Base-by-base conservation (phyloP, 371 early-diverging fungal species). In the Lichtheimia hyalospora region DNA sequence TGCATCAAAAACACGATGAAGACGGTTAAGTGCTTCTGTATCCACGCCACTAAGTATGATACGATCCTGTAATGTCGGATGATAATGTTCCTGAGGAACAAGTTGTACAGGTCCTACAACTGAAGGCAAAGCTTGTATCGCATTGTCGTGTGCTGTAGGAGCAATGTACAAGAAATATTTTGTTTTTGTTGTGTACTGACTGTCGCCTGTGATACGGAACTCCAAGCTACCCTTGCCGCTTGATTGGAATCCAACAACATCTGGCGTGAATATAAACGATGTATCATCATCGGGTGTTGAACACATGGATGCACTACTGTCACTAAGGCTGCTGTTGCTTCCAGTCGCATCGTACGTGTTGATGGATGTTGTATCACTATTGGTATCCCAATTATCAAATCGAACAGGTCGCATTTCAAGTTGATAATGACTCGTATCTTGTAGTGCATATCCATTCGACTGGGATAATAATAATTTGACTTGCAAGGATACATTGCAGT, bases 171-270 rank as follows among this genome's bases (percentile, higher is more conserved):
- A 3, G n/a, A 55, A 55, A 27, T 62, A 67, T 67, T 62, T 63
- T 59, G 61, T 48, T 63, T 60, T 62, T 63, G 63, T 57, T 59
- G 49, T n/a, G 24, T 59, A 52, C 52, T 65, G 60, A 12, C 50
- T 44, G 23, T 41, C 40, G 52, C 57, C 57, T 2, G 49, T 42
- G 5, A 76, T 51, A 18, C 69, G 57, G 27, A 71, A 39, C 52
- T 77, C 77, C 10, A 77, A 49, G 18, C 77, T 74, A 20, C 74
- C 77, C 10, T 54, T 51, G 6, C 74, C 68, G 14, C 66, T 61
- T 0, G 52, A 43, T 15, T 66, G 61, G 54, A 75, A 69, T 1
- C 74, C 77, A 25, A 71, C 68, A 8, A 48, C 44, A 16, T 63
- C 50, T 23, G 58, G 58, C 34, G 34, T 34, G 10, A 34, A 34